Evolutionary conservation across 2,329 filamentous ascomycete species (phyloP).

Genomic region (Hypoxylon sp.): DNA sequence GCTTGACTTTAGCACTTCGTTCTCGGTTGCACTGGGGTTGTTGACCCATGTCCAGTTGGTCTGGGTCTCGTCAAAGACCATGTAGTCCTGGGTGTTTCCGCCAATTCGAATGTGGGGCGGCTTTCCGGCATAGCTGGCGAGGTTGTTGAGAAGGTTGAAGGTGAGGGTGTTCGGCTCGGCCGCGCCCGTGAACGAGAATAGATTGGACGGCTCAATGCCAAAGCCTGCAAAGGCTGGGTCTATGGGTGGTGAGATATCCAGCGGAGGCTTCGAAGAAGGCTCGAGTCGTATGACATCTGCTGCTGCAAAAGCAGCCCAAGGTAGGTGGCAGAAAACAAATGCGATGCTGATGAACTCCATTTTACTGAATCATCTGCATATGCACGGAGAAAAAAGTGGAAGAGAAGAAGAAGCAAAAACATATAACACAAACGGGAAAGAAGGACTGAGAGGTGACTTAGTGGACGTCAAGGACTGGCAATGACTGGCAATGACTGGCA

Average conservation of each 20-base stretch:
- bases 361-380: not conserved
- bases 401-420: not conserved
- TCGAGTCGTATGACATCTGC: constrained; percentile 21
- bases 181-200: constrained; percentile 63
- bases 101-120: constrained; percentile 62
- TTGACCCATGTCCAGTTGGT: constrained; percentile 52
- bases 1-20: constrained; percentile 56
- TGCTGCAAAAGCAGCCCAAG: constrained; percentile 11
- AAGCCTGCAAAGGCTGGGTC: constrained; percentile 61
- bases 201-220: constrained; percentile 64
- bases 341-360: constrained; percentile 10
- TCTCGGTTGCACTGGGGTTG: constrained; percentile 54
- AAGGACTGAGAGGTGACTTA: not conserved
- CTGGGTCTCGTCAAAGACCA: constrained; percentile 57
- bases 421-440: not conserved
- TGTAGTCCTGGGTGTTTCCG: constrained; percentile 64
- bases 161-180: constrained; percentile 57
- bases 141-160: constrained; percentile 61
- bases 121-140: constrained; percentile 61
- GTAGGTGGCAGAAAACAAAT: constrained; percentile 3
- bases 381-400: not conserved
- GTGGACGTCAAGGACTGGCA: not conserved
- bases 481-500: not conserved
- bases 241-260: constrained; percentile 43
- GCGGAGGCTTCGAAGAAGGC: constrained; percentile 26